Conservation (phyloP, 2,329 filamentous ascomycete genomes). For the Didymella lethalis region DNA sequence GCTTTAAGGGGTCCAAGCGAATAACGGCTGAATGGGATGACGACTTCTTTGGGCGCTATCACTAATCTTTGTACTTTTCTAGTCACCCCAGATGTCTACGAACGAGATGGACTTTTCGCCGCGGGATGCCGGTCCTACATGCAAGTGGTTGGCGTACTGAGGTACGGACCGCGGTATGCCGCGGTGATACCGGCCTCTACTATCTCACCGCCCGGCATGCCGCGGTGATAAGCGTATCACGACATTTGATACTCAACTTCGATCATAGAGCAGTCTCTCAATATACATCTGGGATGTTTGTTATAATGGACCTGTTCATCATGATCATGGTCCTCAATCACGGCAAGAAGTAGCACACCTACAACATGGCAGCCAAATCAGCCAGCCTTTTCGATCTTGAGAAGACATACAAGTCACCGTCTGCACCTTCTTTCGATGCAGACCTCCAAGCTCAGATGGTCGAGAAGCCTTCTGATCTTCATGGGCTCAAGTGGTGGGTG, state of each 20-base stretch:
- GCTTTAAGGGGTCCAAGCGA: not conserved
- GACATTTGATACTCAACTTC: not conserved
- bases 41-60: not conserved
- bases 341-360: not conserved
- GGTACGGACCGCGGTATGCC: not conserved
- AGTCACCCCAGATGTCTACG: not conserved
- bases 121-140: not conserved
- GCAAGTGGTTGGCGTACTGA: not conserved
- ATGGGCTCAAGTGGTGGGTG: conserved; percentile 11
- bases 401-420: not conserved
- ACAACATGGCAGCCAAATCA: not conserved
- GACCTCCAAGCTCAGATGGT: not conserved
- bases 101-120: not conserved
- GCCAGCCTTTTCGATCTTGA: not conserved
- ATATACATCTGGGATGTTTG: not conserved
- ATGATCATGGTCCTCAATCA: not conserved
- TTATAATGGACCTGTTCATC: not conserved
- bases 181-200: not conserved
- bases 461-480: not conserved
- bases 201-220: not conserved
- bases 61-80: not conserved
- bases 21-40: not conserved
- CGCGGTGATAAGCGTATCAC: not conserved
- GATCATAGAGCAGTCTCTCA: not conserved
- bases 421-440: not conserved